A percentile compares a stretch with the other conserved stretches of the same genome.
Evolutionary conservation across 2,329 filamentous ascomycete genomes (phyloP).

Genomic region (Colletotrichum sp.): DNA sequence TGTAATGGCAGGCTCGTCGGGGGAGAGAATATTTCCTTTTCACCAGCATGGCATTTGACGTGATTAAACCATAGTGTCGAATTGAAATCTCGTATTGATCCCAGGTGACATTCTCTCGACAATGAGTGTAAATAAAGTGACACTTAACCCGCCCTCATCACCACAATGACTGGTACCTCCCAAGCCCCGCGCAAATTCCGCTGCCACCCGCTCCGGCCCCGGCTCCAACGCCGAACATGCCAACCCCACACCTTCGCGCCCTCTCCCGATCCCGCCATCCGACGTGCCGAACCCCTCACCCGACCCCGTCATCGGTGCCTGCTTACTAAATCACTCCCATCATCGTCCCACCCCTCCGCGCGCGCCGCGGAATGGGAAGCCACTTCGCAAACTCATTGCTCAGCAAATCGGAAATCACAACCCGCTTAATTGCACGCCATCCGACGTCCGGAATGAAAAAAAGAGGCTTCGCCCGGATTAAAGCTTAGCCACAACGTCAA

Average conservation of each 20-base stretch:
- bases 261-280: not conserved
- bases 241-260: not conserved
- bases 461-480: not conserved
- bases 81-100: no score
- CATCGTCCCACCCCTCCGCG: not conserved
- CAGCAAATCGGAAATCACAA: not conserved
- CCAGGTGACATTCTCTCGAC: no score
- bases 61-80: not conserved
- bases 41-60: fast-evolving
- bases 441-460: not conserved
- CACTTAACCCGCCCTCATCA: no score
- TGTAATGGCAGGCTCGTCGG: fast-evolving
- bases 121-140: no score
- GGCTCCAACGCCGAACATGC: not conserved
- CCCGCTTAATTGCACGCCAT: not conserved
- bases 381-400: not conserved
- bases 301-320: not conserved
- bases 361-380: not conserved
- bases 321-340: not conserved
- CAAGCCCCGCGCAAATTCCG: not conserved
- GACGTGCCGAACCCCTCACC: not conserved
- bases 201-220: not conserved
- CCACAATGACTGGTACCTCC: no score
- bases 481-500: not conserved
- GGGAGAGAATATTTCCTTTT: fast-evolving